phyloP scores from a whole-genome alignment of 345 rosid genomes.

The Triadica sebifera region DNA sequence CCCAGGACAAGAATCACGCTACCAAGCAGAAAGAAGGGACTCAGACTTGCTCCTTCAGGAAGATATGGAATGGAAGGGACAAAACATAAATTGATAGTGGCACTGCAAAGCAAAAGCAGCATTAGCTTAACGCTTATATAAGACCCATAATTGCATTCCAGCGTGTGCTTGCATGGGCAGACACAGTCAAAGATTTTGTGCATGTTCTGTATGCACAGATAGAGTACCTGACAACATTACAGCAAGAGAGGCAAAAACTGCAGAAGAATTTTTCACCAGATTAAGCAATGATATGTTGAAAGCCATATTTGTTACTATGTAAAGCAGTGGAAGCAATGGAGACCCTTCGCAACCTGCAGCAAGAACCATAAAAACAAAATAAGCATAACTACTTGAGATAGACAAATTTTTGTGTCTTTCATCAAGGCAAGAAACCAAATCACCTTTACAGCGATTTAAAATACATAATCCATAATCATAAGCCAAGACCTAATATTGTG shows the following conservation, averaged over 20 bases:
- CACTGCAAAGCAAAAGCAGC: conserved; percentile 41
- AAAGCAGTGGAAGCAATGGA: conserved; percentile 74
- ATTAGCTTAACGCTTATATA: neutral
- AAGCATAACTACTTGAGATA: neutral
- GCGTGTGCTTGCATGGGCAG: neutral
- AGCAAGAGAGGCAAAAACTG: conserved; percentile 65
- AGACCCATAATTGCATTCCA: neutral
- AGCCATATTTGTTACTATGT: conserved; percentile 56
- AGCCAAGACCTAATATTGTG: neutral
- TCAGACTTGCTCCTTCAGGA: conserved; percentile 65
- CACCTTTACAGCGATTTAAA: neutral
- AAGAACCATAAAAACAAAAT: neutral
- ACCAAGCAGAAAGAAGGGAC: conserved; percentile 61
- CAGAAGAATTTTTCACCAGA: conserved; percentile 69
- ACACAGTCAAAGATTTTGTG: neutral
- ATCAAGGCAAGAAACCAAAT: neutral
- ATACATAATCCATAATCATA: neutral
- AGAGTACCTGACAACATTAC: conserved; percentile 62
- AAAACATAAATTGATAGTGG: conserved; percentile 66
- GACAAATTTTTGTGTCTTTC: neutral
- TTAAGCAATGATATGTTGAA: conserved; percentile 77
- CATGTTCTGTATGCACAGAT: too few species aligned
- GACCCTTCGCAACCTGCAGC: conserved; percentile 70
- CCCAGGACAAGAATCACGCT: conserved; percentile 53
- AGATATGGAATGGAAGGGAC: conserved; percentile 81